Conservation (phyloP, 331 rosid genomes). For the Stylosanthes scabra region DNA sequence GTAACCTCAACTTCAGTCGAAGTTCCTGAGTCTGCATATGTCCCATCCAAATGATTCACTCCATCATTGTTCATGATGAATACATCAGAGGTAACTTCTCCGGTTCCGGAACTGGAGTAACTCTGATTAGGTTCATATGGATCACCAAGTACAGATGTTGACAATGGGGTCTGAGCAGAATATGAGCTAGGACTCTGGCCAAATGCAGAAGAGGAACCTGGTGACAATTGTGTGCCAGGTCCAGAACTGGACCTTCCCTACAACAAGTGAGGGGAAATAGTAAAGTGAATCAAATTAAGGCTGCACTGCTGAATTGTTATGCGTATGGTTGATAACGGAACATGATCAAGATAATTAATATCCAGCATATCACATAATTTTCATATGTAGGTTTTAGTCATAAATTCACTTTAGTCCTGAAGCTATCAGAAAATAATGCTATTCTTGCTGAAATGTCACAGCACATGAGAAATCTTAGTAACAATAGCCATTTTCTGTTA, state of each 20-base stretch:
- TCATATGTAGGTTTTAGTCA: constrained; percentile 10
- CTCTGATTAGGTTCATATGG: constrained; percentile 59
- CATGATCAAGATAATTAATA: constrained; percentile 21
- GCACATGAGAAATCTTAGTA: constrained; percentile 23
- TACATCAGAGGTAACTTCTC: constrained; percentile 71
- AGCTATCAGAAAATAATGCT: constrained; percentile 5
- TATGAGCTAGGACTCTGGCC: constrained; percentile 59
- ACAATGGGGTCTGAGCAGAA: constrained; percentile 58
- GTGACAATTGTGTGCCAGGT: constrained; percentile 55
- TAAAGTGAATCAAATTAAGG: constrained; percentile 16
- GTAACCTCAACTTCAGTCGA: constrained; percentile 57
- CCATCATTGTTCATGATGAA: constrained; percentile 37
- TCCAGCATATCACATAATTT: constrained; percentile 14
- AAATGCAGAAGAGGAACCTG: constrained; percentile 59
- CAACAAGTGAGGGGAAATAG: constrained; percentile 42
- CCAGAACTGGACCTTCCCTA: constrained; percentile 72
- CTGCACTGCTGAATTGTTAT: constrained; percentile 20
- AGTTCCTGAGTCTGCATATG: constrained; percentile 51
- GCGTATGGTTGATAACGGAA: constrained; percentile 26
- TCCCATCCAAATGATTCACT: constrained; percentile 49
- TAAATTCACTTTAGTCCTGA: constrained; percentile 14
- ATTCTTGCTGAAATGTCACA: constrained; percentile 7
- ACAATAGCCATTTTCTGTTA: constrained; percentile 5
- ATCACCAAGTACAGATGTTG: constrained; percentile 56
- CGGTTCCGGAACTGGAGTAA: constrained; percentile 71